A percentile compares a stretch with the other conserved stretches of the same genome.
Conservation (phyloP, 2,329 filamentous ascomycete species). For the Pezicula radicicola region DNA sequence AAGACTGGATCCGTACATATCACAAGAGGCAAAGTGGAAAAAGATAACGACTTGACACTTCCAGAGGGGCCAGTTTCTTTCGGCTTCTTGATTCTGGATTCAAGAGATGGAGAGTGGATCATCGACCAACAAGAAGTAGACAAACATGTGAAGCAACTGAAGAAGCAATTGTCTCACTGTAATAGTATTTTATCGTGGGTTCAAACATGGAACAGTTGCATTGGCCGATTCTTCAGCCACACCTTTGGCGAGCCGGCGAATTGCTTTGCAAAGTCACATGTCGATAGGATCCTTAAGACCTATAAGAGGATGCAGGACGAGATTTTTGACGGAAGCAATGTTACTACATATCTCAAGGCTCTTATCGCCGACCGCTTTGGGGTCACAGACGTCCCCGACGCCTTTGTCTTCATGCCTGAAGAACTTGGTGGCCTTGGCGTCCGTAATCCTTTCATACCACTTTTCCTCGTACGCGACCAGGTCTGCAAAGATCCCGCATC, state of each 20-base stretch:
- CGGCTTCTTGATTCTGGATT: slow-evolving; percentile 53
- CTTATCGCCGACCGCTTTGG: slow-evolving; percentile 46
- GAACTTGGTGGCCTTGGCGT: slow-evolving; percentile 34
- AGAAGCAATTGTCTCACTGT: slow-evolving; percentile 48
- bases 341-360: slow-evolving; percentile 42
- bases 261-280: slow-evolving; percentile 49
- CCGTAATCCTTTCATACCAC: slow-evolving; percentile 33
- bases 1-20: slow-evolving; percentile 51
- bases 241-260: slow-evolving; percentile 52
- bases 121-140: slow-evolving; percentile 52
- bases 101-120: slow-evolving; percentile 40
- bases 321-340: slow-evolving; percentile 39
- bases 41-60: slow-evolving; percentile 24
- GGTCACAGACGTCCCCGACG: slow-evolving; percentile 30
- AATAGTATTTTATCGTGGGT: slow-evolving; percentile 53
- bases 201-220: slow-evolving; percentile 56
- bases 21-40: slow-evolving; percentile 10
- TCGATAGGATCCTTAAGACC: slow-evolving; percentile 49
- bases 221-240: slow-evolving; percentile 50
- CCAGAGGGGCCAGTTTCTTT: slow-evolving; percentile 50
- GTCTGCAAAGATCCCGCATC: slow-evolving; percentile 17
- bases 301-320: slow-evolving; percentile 47
- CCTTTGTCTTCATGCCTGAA: slow-evolving; percentile 34
- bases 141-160: slow-evolving; percentile 50
- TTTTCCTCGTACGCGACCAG: slow-evolving; percentile 20